These are phyloP conservation scores for Aspergillus nidulans DNA, from an alignment of 495 filamentous ascomycete genomes.

Conservation along the genomic window DNA sequence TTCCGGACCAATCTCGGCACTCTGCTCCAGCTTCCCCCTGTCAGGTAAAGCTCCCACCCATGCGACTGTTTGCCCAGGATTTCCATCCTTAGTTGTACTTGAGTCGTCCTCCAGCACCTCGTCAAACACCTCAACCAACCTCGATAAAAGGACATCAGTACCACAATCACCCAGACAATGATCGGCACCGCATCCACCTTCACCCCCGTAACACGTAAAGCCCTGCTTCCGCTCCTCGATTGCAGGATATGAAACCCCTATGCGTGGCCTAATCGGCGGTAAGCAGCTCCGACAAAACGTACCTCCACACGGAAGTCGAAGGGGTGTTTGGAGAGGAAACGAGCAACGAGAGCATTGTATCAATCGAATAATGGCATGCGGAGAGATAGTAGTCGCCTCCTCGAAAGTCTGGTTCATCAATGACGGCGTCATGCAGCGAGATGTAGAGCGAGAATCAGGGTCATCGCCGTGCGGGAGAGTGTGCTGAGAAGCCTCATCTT, in stretches of 20 bases:
- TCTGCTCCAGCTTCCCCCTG: constrained; percentile 26
- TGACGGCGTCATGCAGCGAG: constrained; percentile 1
- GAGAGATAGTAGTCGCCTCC: not conserved
- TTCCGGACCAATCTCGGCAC: constrained; percentile 13
- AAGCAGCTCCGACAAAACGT: constrained; percentile 72
- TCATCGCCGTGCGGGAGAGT: constrained; percentile 5
- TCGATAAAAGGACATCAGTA: constrained; percentile 68
- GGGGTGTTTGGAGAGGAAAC: constrained; percentile 58
- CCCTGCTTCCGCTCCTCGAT: constrained; percentile 58
- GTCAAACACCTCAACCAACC: constrained; percentile 53
- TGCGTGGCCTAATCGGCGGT: constrained; percentile 55
- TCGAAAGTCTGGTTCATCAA: not conserved
- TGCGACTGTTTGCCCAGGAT: constrained; percentile 33
- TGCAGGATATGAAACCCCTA: constrained; percentile 70
- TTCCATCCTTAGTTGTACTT: constrained; percentile 17
- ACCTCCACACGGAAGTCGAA: constrained; percentile 80
- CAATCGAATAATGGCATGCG: constrained; percentile 55
- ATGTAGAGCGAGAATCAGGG: not conserved
- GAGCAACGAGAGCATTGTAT: constrained; percentile 76
- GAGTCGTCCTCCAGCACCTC: constrained; percentile 28
- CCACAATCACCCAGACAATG: constrained; percentile 75
- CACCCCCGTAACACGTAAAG: constrained; percentile 65
- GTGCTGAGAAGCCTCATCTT: constrained; percentile 21
- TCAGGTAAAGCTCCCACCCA: constrained; percentile 26
- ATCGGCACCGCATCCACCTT: constrained; percentile 54